Evolutionary conservation across 2,329 filamentous ascomycete genomes (phyloP), one percentile per base, ranked within the genome.

Genomic region (Colletotrichum navitas): DNA sequence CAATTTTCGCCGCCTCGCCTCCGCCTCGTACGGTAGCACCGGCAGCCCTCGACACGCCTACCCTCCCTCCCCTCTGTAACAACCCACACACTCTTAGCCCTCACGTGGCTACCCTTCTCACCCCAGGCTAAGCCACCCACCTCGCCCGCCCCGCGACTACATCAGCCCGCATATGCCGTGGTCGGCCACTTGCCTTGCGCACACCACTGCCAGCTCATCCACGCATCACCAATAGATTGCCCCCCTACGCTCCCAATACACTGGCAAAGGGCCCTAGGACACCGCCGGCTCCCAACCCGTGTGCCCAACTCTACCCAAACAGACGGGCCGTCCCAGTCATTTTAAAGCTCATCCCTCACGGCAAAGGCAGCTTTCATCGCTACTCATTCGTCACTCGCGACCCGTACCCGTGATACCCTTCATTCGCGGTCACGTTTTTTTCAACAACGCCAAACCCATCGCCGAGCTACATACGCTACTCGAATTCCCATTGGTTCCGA

Each of bases 111-210:
- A 79, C 79, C 78, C 77, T 78, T 76, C 77, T 64, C 59, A 47
- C 69, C 77, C 79, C 78, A 76, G 76, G 77, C 81, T 79, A 78
- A 83, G 81, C 79, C 80, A 80, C 77, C 76, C 77, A 77, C 74
- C 72, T 75, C 75, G 75, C 61, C 68, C 77, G 76, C 79, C 81
- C 81, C 78, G 80, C 82, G 81, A 81, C 79, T 77, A 84, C 84
- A 85, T 85, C 85, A 84, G 84, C 85, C 83, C 87, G 87, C 88
- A 89, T 88, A 86, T 87, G 86, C 85, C 83, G 85, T 85, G 83
- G 84, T 84, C 83, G 81, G 83, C 84, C 83, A 83, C 84, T 83
- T 84, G 83, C 85, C 82, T 83, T 82, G 83, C 84, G 82, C 83
- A 81, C 78, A 81, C 78, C 78, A 82, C 77, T 90, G 88, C 88